phyloP scores from a whole-genome alignment of 805 yeast species.

The Yamadazyma kitorensis region DNA sequence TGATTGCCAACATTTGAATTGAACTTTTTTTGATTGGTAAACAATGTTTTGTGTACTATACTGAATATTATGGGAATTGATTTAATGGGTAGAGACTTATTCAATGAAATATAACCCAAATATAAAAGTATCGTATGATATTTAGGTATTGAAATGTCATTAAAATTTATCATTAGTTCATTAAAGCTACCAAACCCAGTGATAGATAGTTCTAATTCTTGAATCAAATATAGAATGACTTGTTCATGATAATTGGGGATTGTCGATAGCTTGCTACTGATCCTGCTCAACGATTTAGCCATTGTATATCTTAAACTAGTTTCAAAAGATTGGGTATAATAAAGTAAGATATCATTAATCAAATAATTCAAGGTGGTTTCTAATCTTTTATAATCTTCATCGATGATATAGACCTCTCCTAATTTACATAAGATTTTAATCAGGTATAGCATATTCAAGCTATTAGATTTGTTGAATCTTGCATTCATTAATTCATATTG shows the following conservation, averaged over 20 bases:
- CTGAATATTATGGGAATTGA: constrained; percentile 25
- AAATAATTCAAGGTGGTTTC: constrained; percentile 51
- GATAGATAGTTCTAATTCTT: constrained; percentile 24
- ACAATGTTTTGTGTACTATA: constrained; percentile 45
- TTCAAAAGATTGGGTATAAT: constrained; percentile 39
- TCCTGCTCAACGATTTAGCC: constrained; percentile 62
- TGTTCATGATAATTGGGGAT: constrained; percentile 42
- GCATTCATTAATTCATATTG: constrained; percentile 14
- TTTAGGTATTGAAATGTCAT: constrained; percentile 23
- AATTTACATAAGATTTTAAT: constrained; percentile 38
- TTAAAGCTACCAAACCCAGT: not conserved
- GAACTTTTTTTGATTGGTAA: constrained; percentile 55
- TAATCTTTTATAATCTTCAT: constrained; percentile 32
- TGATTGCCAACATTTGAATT: constrained; percentile 59
- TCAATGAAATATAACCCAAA: constrained; percentile 43
- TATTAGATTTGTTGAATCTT: not conserved
- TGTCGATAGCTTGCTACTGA: constrained; percentile 33
- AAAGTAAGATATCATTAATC: constrained; percentile 31
- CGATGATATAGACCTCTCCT: constrained; percentile 22
- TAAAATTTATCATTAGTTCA: constrained; percentile 5
- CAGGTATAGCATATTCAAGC: constrained; percentile 21
- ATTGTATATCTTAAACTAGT: constrained; percentile 59
- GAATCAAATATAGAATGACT: constrained; percentile 30
- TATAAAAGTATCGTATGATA: constrained; percentile 61
- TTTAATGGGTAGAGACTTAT: constrained; percentile 21